Base-by-base conservation (phyloP, 163 green algal species). In the Coccomyxa subellipsoidea region DNA sequence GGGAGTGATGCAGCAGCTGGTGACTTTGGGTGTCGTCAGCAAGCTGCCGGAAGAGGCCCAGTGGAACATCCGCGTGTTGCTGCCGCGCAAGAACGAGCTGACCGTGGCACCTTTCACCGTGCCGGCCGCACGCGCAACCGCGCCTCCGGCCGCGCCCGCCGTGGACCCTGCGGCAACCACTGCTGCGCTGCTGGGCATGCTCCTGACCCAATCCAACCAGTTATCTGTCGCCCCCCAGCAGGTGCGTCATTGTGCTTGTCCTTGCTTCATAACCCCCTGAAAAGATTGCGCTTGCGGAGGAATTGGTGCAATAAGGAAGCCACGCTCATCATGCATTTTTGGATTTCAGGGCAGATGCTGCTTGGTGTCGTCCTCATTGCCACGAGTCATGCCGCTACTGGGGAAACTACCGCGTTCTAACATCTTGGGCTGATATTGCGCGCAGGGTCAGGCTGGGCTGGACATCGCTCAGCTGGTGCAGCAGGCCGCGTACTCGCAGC, bases 51-150 rank as follows among this genome's bases (percentile, higher is more conserved):
- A 76, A 4, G 72, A 84, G 27, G 39, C 76, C 38, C 80, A 84
- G 80, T 84, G 71, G 72, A 77, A 66, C 53, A 38, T 84, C 35
- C 80, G 80, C 47, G 80, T 77, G 72, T 72, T 84, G 72, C 40
- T 84, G 10, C 80, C 80, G 37, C 66, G 66, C 66, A 32, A 73
- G 6, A 34, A n/a, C 2, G n/a, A 73, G 8, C 21, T n/a, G 47
- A 12, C 47, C 23, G 47, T 59, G 47, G 47, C 47, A 18, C 31
- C 66, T 0, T 73, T 73, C 66, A 73, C 66, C 7, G 66, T 34
- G 66, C 66, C n/a, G 66, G 29, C 66, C 66, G n/a, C 2, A 8
- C 66, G 29, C n/a, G 66, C 66, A 73, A 12, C 27, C 66, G 8
- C 66, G 8, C 66, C n/a, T 18, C 6, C 18, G 18, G 18, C 29